A percentile compares a stretch with the other conserved stretches of the same genome.
Conservation (phyloP, 495 filamentous ascomycete species). For the Neurospora tetraspora region DNA sequence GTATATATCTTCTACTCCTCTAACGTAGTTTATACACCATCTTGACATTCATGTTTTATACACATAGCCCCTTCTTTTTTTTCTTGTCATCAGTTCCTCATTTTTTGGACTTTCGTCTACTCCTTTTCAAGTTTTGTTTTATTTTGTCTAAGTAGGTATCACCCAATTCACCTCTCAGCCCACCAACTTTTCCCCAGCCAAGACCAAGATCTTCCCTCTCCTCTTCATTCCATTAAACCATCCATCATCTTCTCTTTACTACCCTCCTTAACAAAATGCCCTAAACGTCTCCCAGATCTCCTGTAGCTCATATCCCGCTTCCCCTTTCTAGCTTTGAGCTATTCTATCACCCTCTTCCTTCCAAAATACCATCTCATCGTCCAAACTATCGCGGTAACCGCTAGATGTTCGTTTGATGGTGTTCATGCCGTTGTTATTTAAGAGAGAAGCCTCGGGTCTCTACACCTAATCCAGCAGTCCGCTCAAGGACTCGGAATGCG, state of each 20-base stretch:
- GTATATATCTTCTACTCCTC: not conserved
- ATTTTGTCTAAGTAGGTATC: not conserved
- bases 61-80: not conserved
- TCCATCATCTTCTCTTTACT: not conserved
- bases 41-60: not conserved
- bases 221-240: not conserved
- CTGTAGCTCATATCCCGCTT: not conserved
- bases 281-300: not conserved
- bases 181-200: not conserved
- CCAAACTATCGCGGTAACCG: not conserved
- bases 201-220: not conserved
- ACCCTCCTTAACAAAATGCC: not conserved
- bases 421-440: not conserved
- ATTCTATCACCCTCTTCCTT: not conserved
- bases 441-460: not conserved
- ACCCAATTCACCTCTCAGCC: not conserved
- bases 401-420: not conserved
- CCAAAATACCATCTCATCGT: not conserved
- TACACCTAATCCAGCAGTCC: not conserved
- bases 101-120: not conserved
- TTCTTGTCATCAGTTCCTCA: not conserved
- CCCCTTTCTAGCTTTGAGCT: not conserved
- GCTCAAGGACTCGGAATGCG: not conserved
- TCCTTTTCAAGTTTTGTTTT: not conserved
- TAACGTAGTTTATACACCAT: not conserved